phyloP scores from a whole-genome alignment of 495 filamentous ascomycete genomes.

The Hypoxylon perforatum region DNA sequence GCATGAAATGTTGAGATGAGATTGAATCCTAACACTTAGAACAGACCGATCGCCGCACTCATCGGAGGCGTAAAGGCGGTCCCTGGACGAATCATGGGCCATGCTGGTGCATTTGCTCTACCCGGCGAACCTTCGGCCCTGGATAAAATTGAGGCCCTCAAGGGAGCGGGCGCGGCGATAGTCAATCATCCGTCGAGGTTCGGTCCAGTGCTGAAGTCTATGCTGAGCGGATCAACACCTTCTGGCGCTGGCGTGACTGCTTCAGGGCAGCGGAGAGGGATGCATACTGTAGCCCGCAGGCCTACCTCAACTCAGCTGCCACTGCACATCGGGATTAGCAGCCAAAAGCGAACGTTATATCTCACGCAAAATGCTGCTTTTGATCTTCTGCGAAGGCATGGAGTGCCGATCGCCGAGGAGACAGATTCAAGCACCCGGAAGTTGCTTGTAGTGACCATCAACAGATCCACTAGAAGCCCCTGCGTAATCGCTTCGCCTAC shows the following conservation, averaged over 20 bases:
- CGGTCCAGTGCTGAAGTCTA: constrained; percentile 73
- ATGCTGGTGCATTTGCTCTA: constrained; percentile 82
- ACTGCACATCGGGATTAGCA: not conserved
- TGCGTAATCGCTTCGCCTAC: constrained; percentile 73
- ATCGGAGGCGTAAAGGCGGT: constrained; percentile 76
- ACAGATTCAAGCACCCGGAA: constrained; percentile 47
- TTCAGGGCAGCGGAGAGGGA: constrained; percentile 55
- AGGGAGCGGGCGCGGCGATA: constrained; percentile 76
- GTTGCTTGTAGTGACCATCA: constrained; percentile 71
- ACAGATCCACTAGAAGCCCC: constrained; percentile 71
- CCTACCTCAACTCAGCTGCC: constrained; percentile 6
- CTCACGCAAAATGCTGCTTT: constrained; percentile 68
- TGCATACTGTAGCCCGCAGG: constrained; percentile 59
- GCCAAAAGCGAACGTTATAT: constrained; percentile 67
- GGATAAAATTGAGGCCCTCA: constrained; percentile 74
- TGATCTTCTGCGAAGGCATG: constrained; percentile 66
- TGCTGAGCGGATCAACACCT: constrained; percentile 36
- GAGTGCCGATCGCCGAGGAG: constrained; percentile 59
- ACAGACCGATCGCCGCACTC: constrained; percentile 82
- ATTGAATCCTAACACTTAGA: constrained; percentile 3
- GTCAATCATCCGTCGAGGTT: constrained; percentile 86
- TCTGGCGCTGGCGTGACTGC: constrained; percentile 33
- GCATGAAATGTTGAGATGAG: not conserved
- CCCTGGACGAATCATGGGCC: constrained; percentile 83
- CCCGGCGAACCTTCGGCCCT: constrained; percentile 73